Conservation (phyloP, 192 early-diverging fungal genomes). For the Coemansia sp. region DNA sequence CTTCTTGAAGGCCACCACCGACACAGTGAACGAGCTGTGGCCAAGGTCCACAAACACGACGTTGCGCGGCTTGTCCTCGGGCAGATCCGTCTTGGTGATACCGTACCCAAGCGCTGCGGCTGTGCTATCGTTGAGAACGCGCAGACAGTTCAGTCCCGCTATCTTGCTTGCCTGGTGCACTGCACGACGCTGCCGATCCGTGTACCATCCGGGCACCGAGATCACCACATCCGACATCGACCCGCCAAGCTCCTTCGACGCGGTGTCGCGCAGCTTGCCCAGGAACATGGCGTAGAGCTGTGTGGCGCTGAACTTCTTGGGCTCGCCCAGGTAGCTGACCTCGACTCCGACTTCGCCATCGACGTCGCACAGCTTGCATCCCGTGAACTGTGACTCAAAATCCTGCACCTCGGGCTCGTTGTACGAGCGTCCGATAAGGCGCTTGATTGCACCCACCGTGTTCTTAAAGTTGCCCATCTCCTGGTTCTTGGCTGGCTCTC, state of each 20-base stretch:
- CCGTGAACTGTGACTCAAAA: slow-evolving; percentile 82
- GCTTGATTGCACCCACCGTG: slow-evolving; percentile 88
- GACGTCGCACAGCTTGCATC: slow-evolving; percentile 76
- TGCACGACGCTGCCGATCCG: slow-evolving; percentile 87
- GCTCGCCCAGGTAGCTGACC: slow-evolving; percentile 80
- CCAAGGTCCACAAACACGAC: slow-evolving; percentile 95
- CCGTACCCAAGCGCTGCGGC: slow-evolving; percentile 95
- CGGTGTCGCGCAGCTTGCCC: slow-evolving; percentile 87
- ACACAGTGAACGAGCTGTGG: slow-evolving; percentile 80
- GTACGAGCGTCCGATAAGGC: slow-evolving; percentile 84
- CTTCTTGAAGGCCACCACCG: slow-evolving; percentile 91
- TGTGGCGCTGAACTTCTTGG: slow-evolving; percentile 76
- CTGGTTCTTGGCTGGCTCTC: slow-evolving; percentile 92
- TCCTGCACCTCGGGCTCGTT: slow-evolving; percentile 81
- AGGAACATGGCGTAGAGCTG: slow-evolving; percentile 96
- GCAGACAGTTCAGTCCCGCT: slow-evolving; percentile 85
- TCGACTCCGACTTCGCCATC: slow-evolving; percentile 83
- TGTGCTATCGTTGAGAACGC: slow-evolving; percentile 91
- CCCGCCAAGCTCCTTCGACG: slow-evolving; percentile 77
- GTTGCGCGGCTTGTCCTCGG: slow-evolving; percentile 88
- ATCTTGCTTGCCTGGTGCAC: slow-evolving; percentile 86
- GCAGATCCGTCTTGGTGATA: slow-evolving; percentile 96
- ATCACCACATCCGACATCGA: slow-evolving; percentile 92
- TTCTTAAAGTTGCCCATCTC: slow-evolving; percentile 98
- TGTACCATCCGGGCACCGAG: slow-evolving; percentile 93